These are phyloP conservation scores for Colletotrichum spinosum DNA, from an alignment of 2,329 filamentous ascomycete genomes.

Conservation along the genomic window DNA sequence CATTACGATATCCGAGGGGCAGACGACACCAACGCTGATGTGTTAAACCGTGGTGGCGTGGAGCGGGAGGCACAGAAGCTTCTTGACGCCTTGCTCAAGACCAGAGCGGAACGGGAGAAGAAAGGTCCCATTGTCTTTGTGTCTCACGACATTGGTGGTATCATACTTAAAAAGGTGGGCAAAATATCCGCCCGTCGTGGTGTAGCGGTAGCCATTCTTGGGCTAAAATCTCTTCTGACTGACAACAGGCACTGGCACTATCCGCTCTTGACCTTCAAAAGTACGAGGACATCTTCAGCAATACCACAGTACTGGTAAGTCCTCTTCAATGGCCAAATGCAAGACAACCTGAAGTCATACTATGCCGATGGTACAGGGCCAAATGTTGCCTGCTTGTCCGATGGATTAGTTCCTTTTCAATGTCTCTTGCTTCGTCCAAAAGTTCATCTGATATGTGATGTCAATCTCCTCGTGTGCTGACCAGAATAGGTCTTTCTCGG, in stretches of 20 bases:
- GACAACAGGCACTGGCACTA: slow-evolving; percentile 21
- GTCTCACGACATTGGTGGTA: slow-evolving; percentile 24
- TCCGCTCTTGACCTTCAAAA: slow-evolving; percentile 13
- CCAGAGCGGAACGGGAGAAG: neutral
- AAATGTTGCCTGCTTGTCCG: too few species aligned
- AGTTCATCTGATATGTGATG: too few species aligned
- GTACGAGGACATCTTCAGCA: slow-evolving; percentile 22
- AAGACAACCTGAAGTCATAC: neutral
- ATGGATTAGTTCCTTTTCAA: too few species aligned
- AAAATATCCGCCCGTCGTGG: neutral
- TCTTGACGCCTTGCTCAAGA: slow-evolving; percentile 8
- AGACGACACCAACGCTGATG: neutral
- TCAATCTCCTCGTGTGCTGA: neutral
- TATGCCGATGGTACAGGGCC: too few species aligned
- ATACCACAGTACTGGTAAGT: slow-evolving; percentile 8
- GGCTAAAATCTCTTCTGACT: neutral
- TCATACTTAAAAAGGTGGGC: slow-evolving; percentile 23
- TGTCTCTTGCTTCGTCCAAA: too few species aligned
- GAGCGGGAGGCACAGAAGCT: slow-evolving; percentile 13
- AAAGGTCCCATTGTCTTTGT: slow-evolving; percentile 23
- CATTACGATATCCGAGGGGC: neutral
- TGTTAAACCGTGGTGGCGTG: slow-evolving; percentile 10
- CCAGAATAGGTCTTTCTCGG: slow-evolving; percentile 8
- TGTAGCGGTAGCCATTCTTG: neutral
- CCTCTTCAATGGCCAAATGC: neutral